Evolutionary conservation across 257 asterid genomes (phyloP).

Genomic region (Anisodus acutangulus): DNA sequence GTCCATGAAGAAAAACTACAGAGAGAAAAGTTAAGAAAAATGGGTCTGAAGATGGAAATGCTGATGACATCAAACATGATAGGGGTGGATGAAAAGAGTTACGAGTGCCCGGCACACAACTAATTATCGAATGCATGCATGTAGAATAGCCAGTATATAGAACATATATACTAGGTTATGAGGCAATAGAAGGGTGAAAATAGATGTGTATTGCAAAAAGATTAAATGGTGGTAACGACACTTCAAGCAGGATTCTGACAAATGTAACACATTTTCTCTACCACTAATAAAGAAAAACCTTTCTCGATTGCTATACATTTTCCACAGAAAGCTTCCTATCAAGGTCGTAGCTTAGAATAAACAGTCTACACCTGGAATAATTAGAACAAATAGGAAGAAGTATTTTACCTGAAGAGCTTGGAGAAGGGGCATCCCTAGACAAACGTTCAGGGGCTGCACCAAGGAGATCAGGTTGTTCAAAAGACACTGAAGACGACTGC

Average conservation of each 20-base stretch:
- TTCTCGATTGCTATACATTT: neutral
- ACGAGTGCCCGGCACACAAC: neutral
- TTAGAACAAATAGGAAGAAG: neutral
- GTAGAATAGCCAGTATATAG: slow-evolving; percentile 1
- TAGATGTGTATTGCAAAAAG: neutral
- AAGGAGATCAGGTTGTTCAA: slow-evolving; percentile 40
- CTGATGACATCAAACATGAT: neutral
- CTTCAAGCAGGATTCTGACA: neutral
- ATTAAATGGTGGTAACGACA: neutral
- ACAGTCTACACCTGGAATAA: neutral
- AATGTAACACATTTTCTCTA: neutral
- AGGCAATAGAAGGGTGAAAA: neutral
- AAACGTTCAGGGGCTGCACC: slow-evolving; percentile 36
- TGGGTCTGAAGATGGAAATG: neutral
- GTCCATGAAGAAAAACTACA: neutral
- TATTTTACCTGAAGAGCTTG: slow-evolving; percentile 63
- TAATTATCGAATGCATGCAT: neutral
- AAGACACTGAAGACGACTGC: slow-evolving; percentile 50
- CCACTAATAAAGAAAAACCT: neutral
- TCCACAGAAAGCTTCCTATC: neutral
- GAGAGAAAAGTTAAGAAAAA: neutral
- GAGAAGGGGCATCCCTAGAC: slow-evolving; percentile 57
- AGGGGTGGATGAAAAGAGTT: slow-evolving; percentile 1
- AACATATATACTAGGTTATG: neutral
- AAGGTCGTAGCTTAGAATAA: neutral